Evolutionary conservation across 345 rosid species (phyloP), one percentile per base, ranked within the genome.

Genomic region (Euphorbia pulcherrima): DNA sequence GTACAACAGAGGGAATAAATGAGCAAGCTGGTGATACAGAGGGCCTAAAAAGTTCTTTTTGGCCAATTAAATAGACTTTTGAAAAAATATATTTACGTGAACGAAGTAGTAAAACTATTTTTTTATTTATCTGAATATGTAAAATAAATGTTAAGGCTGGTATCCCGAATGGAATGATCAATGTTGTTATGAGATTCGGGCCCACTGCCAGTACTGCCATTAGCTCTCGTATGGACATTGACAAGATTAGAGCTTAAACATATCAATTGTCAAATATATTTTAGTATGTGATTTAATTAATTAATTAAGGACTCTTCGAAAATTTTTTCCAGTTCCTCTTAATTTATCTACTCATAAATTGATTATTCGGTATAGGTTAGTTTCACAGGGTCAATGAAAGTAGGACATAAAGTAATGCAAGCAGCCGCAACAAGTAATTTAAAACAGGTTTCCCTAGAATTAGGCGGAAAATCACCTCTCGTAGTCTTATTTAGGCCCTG

Each of bases 401-500:
- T 82, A 5, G 98, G 97, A 20, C 82, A 87, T 35, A 72, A 73
- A 71, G 77, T 90, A 50, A 87, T 92, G 92, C 77, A 84, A 46
- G 90, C 96, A 3, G 84, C 96, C 21, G 98, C 97, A 1, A 28
- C 69, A 40, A 90, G 96, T 74, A 92, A 90, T 72, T 78, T 92
- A 74, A 92, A 92, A 47, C 75, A 69, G 16, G 87, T 90, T 8
- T 81, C 96, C 0, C 85, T 92, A 0, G 98, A 92, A 71, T 72
- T 90, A 23, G 98, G 98, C 0, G 96, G 97, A 13, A 92, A 92
- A 76, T 90, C 93, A 3, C 98, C 98, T 41, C 72, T 92, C 26
- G 62, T 88, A 20, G n/a, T n/a, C n/a, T n/a, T n/a, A n/a, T n/a
- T n/a, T n/a, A n/a, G n/a, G n/a, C n/a, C n/a, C n/a, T n/a, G n/a